These are phyloP conservation scores for Ophiostoma ips DNA, from an alignment of 2,329 filamentous ascomycete species.

Conservation along the genomic window DNA sequence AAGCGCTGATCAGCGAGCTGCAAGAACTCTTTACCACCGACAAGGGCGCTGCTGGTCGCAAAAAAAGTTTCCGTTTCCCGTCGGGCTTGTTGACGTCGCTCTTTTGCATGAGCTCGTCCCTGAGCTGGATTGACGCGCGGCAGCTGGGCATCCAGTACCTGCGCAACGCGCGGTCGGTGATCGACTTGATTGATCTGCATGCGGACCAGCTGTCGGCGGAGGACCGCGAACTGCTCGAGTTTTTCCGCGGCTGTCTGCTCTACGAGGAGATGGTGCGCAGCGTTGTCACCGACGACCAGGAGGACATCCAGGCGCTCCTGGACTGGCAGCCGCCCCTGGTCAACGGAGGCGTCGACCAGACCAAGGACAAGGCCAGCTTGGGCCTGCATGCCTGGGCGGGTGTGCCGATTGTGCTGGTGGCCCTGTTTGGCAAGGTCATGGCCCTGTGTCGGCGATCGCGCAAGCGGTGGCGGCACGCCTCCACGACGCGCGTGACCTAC, in stretches of 20 bases:
- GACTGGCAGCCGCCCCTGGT: slow-evolving; percentile 2
- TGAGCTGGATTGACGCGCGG: slow-evolving; percentile 27
- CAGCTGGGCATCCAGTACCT: slow-evolving; percentile 15
- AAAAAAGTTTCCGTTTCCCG: slow-evolving; percentile 15
- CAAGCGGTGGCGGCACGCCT: slow-evolving; percentile 12
- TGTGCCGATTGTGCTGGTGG: slow-evolving; percentile 21
- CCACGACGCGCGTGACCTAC: slow-evolving; percentile 14
- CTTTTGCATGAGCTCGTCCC: slow-evolving; percentile 26
- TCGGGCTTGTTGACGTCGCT: slow-evolving; percentile 24
- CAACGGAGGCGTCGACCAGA: not conserved
- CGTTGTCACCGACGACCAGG: slow-evolving; percentile 23
- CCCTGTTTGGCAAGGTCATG: slow-evolving; percentile 23
- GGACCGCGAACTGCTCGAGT: slow-evolving; percentile 20
- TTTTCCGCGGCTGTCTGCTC: slow-evolving; percentile 26
- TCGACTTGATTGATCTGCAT: slow-evolving; percentile 10
- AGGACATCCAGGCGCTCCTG: slow-evolving; percentile 13
- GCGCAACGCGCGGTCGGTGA: slow-evolving; percentile 15
- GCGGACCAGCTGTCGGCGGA: slow-evolving; percentile 8
- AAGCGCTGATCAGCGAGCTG: slow-evolving; percentile 23
- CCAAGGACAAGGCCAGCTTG: slow-evolving; percentile 1
- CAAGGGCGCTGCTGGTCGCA: not conserved
- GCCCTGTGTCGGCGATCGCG: slow-evolving; percentile 24
- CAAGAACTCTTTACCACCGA: slow-evolving; percentile 15
- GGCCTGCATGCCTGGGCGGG: slow-evolving; percentile 26
- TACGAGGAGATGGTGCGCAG: slow-evolving; percentile 28